A percentile compares a stretch with the other conserved stretches of the same genome.
These are phyloP conservation scores for Taphrina wiesneri DNA, from an alignment of 1,139 yeast species.

Conservation along the genomic window DNA sequence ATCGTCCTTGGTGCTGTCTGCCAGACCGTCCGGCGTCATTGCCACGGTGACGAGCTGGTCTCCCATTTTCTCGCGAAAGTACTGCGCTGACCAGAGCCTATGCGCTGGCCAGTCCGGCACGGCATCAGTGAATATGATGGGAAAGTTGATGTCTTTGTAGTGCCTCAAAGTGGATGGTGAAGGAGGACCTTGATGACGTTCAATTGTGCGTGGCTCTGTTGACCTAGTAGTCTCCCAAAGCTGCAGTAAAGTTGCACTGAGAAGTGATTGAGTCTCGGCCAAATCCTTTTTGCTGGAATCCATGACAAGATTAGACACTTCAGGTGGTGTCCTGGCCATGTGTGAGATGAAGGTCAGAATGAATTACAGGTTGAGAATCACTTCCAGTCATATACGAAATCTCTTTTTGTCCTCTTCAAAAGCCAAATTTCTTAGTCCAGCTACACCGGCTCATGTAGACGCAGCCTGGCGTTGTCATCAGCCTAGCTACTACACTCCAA, in stretches of 20 bases:
- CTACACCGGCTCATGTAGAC: too few species aligned
- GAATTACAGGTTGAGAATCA: too few species aligned
- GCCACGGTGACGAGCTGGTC: conserved; percentile 43
- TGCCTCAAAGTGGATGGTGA: neutral
- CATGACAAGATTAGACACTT: too few species aligned
- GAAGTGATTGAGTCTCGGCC: neutral
- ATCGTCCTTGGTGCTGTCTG: conserved; percentile 47
- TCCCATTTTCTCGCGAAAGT: conserved; percentile 39
- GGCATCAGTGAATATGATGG: conserved; percentile 9
- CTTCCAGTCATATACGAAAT: too few species aligned
- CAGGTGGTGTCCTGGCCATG: too few species aligned
- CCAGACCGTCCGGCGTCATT: conserved; percentile 47
- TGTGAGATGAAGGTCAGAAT: too few species aligned
- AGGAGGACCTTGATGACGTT: conserved; percentile 1
- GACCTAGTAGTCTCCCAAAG: neutral
- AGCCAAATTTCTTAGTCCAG: too few species aligned
- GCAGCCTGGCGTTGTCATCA: too few species aligned
- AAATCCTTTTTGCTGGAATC: neutral
- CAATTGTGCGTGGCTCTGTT: neutral
- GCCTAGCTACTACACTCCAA: too few species aligned
- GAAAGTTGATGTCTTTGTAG: neutral
- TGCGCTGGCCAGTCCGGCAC: conserved; percentile 13
- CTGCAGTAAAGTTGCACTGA: conserved; percentile 4
- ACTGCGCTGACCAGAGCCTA: conserved; percentile 35
- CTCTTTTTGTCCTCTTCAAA: too few species aligned